Evolutionary conservation across 306 rosid genomes (phyloP).

Genomic region (Senna siamea): DNA sequence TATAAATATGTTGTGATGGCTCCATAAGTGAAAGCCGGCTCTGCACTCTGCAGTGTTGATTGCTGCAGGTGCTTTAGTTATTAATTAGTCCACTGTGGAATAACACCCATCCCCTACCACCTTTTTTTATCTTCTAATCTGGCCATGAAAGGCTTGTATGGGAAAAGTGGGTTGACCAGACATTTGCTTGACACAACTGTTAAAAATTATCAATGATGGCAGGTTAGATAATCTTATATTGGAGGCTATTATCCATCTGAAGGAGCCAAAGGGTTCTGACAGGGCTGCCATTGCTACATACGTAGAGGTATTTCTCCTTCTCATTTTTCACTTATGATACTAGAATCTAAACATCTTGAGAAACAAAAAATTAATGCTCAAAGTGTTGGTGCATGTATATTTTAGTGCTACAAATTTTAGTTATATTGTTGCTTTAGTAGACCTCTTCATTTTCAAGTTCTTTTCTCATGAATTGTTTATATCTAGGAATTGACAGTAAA

Average conservation of each 20-base stretch:
- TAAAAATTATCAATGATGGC: constrained; percentile 39
- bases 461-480: constrained; percentile 24
- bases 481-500: neutral
- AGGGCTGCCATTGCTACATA: constrained; percentile 77
- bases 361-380: constrained; percentile 33
- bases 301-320: constrained; percentile 70
- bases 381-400: constrained; percentile 9
- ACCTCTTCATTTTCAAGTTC: neutral
- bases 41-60: no score
- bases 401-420: neutral
- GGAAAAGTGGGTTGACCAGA: neutral
- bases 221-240: constrained; percentile 83
- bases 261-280: constrained; percentile 89
- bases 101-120: neutral
- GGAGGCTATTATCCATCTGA: constrained; percentile 78
- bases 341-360: constrained; percentile 10
- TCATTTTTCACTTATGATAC: constrained; percentile 11
- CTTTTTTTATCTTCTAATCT: neutral
- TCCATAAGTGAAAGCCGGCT: neutral
- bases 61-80: neutral
- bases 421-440: neutral
- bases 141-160: neutral
- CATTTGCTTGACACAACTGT: constrained; percentile 23
- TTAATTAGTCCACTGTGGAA: neutral
- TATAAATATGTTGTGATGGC: constrained; percentile 4